phyloP scores from a whole-genome alignment of 805 yeast genomes.

The Kluyveromyces siamensis region DNA sequence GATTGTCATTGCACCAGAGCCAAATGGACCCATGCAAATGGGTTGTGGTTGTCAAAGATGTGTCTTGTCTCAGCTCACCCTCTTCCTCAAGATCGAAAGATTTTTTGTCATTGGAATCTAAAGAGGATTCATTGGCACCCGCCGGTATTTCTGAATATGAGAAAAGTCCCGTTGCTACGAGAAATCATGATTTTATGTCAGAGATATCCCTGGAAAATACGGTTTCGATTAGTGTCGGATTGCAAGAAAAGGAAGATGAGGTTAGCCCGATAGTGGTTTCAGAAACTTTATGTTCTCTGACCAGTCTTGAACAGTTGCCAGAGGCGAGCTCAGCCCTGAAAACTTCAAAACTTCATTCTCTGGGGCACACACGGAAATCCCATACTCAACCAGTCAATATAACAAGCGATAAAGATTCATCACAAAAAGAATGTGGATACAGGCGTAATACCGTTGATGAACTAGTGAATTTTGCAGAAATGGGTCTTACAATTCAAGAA shows the following conservation, averaged over 20 bases:
- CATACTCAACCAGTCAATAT: no score
- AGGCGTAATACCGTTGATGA: no score
- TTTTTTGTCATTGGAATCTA: background rate
- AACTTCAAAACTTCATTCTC: no score
- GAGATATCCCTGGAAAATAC: background rate
- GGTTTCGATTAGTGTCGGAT: background rate
- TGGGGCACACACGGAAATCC: no score
- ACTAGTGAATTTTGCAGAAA: no score
- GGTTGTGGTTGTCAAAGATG: slow-evolving; percentile 8
- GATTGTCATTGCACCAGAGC: background rate
- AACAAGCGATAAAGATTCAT: no score
- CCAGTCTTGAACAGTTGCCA: no score
- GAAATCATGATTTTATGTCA: background rate
- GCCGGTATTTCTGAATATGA: background rate
- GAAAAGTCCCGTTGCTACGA: background rate
- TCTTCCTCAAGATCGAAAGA: background rate
- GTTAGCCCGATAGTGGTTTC: background rate
- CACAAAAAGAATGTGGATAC: no score
- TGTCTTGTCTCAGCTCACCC: slow-evolving; percentile 1
- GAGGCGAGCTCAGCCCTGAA: no score
- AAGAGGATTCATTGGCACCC: background rate
- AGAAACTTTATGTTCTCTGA: background rate
- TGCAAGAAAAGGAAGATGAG: background rate
- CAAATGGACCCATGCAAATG: slow-evolving; percentile 7
- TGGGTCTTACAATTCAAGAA: no score